A percentile compares a stretch with the other conserved stretches of the same genome.
Conservation (phyloP, 805 yeast species). For the Naumovozyma castellii region DNA sequence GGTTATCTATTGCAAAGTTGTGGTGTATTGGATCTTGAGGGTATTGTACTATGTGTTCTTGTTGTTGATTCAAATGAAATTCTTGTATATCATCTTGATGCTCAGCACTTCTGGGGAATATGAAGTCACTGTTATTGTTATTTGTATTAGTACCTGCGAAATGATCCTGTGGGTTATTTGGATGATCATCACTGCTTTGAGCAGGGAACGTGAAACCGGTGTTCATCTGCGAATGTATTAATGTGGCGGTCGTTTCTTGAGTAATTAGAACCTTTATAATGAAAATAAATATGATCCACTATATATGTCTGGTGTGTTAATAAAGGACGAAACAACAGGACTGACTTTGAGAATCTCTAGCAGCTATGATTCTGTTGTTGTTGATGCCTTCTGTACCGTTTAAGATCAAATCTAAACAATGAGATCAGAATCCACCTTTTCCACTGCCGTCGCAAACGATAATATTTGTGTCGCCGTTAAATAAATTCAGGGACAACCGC, state of each 20-base stretch:
- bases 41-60: neutral
- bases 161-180: neutral
- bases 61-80: neutral
- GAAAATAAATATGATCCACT: too few species aligned
- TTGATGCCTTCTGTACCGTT: too few species aligned
- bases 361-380: too few species aligned
- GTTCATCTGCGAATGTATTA: slow-evolving; percentile 16
- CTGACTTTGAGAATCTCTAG: too few species aligned
- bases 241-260: too few species aligned
- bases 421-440: neutral
- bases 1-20: neutral
- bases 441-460: too few species aligned
- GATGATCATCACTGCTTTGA: slow-evolving; percentile 4
- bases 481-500: neutral
- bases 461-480: neutral
- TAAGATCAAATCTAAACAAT: neutral
- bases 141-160: neutral
- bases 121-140: slow-evolving; percentile 1
- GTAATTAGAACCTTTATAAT: too few species aligned
- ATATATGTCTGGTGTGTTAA: too few species aligned
- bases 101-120: slow-evolving; percentile 1
- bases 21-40: slow-evolving; percentile 1
- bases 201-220: slow-evolving; percentile 24
- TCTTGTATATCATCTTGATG: neutral
- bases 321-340: too few species aligned